A percentile compares a stretch with the other conserved stretches of the same genome.
These are phyloP conservation scores for Colletotrichum agaves DNA, from an alignment of 2,329 filamentous ascomycete genomes.

Conservation along the genomic window DNA sequence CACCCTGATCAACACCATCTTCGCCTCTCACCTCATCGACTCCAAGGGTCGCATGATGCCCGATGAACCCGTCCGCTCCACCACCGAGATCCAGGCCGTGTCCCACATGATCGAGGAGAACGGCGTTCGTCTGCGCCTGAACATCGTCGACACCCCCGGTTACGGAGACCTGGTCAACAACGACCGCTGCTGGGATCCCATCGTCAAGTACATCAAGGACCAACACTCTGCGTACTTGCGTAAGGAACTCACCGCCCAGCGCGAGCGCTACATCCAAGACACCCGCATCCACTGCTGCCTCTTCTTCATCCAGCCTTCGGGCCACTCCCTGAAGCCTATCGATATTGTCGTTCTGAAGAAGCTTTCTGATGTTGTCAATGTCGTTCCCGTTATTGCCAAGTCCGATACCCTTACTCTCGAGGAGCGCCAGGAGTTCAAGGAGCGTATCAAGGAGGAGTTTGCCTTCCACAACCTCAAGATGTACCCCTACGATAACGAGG, in stretches of 20 bases:
- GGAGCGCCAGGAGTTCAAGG: constrained; percentile 96
- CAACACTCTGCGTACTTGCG: constrained; percentile 99
- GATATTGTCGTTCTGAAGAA: constrained; percentile 99
- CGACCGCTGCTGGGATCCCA: constrained; percentile 99
- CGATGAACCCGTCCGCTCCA: constrained; percentile 92
- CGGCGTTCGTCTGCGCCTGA: constrained; percentile 93
- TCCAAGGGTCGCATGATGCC: constrained; percentile 95
- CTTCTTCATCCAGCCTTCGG: constrained; percentile 99
- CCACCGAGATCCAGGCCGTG: constrained; percentile 97
- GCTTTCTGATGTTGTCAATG: constrained; percentile 98
- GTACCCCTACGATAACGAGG: constrained; percentile 99
- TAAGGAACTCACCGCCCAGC: constrained; percentile 98
- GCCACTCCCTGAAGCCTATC: constrained; percentile 98
- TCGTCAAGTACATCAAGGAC: constrained; percentile 99
- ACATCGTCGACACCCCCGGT: constrained; percentile 98
- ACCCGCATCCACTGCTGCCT: constrained; percentile 99
- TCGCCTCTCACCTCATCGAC: constrained; percentile 98
- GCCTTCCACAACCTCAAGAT: constrained; percentile 99
- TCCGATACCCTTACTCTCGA: constrained; percentile 95
- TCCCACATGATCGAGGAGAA: constrained; percentile 99
- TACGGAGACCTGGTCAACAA: constrained; percentile 99
- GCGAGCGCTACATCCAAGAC: constrained; percentile 99
- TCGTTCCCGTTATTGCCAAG: constrained; percentile 98
- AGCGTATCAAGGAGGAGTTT: constrained; percentile 99
- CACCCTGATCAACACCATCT: constrained; percentile 99